A percentile compares a stretch with the other conserved stretches of the same genome.
Conservation (phyloP, 179 eudicot genomes). For the Amaranthus tricolor region DNA sequence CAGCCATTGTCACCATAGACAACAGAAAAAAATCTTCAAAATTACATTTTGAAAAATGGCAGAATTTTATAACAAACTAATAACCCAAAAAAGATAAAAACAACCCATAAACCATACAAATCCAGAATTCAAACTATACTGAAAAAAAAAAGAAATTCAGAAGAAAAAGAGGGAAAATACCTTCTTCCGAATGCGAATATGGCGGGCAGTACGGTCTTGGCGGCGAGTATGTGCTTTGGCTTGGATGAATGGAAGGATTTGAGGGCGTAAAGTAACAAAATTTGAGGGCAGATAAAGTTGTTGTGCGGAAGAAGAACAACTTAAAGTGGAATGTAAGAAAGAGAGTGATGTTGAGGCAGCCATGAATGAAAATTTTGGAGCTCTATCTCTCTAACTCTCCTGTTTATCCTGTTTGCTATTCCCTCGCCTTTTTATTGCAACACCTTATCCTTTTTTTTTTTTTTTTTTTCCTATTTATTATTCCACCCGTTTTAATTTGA, state of each 20-base stretch:
- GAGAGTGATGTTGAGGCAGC: slow-evolving; percentile 50
- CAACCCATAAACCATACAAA: slow-evolving; percentile 7
- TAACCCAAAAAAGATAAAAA: slow-evolving; percentile 2
- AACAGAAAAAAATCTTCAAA: background rate
- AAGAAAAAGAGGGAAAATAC: slow-evolving; percentile 22
- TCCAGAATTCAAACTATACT: slow-evolving; percentile 2
- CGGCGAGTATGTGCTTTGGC: slow-evolving; percentile 56
- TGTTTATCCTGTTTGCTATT: background rate
- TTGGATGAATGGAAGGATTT: slow-evolving; percentile 38
- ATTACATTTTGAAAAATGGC: background rate
- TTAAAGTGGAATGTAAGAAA: slow-evolving; percentile 36
- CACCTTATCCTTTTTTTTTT: slow-evolving; percentile 15
- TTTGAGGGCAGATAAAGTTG: slow-evolving; percentile 29
- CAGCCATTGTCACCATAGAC: background rate
- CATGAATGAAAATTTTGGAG: slow-evolving; percentile 29
- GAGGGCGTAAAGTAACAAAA: slow-evolving; percentile 21
- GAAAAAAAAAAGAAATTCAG: background rate
- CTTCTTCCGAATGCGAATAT: slow-evolving; percentile 76
- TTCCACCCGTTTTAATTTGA: no score
- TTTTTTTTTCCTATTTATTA: no score
- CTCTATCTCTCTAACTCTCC: background rate
- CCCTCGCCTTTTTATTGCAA: slow-evolving; percentile 11
- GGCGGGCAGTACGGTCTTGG: slow-evolving; percentile 75
- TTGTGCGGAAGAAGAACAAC: slow-evolving; percentile 25
- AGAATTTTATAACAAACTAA: background rate